phyloP scores from a whole-genome alignment of 768 basidiomycete species.

The Amanita subjunquillea region DNA sequence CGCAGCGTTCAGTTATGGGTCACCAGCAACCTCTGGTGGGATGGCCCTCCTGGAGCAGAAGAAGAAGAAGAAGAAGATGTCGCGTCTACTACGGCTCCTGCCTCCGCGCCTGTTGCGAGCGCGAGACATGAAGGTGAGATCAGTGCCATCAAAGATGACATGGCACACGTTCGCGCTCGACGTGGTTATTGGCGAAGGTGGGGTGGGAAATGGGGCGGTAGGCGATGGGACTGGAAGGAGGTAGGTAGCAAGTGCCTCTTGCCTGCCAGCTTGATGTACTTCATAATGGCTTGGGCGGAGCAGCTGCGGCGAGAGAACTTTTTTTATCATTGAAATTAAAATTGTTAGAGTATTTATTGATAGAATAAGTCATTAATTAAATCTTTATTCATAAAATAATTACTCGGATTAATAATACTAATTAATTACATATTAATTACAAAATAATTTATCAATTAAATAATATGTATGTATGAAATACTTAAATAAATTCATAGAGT shows the following conservation, averaged over 20 bases:
- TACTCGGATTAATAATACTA: too few relatives aligned
- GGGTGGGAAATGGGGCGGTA: conserved; percentile 41
- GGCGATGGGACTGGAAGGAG: conserved; percentile 76
- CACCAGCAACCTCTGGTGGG: conserved; percentile 72
- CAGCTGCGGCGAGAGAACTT: conserved; percentile 15
- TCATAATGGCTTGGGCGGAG: conserved; percentile 72
- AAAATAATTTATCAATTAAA: too few relatives aligned
- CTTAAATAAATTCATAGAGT: too few relatives aligned
- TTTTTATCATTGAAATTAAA: too few relatives aligned
- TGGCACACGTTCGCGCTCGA: not conserved
- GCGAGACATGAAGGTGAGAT: conserved; percentile 8
- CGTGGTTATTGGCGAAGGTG: conserved; percentile 29
- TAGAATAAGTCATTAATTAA: too few relatives aligned
- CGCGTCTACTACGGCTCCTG: not conserved
- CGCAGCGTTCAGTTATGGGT: conserved; percentile 92
- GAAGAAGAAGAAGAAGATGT: not conserved
- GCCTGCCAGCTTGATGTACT: conserved; percentile 67
- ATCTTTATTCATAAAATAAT: too few relatives aligned
- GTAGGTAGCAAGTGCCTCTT: conserved; percentile 61
- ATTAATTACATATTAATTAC: too few relatives aligned
- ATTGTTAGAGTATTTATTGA: too few relatives aligned
- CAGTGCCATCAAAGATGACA: conserved; percentile 6
- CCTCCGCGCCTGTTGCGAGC: too few relatives aligned
- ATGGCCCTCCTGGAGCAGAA: conserved; percentile 11
- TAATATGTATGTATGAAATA: too few relatives aligned